Base-by-base conservation (phyloP, 2,329 filamentous ascomycete genomes). In the Venturia nashicola region DNA sequence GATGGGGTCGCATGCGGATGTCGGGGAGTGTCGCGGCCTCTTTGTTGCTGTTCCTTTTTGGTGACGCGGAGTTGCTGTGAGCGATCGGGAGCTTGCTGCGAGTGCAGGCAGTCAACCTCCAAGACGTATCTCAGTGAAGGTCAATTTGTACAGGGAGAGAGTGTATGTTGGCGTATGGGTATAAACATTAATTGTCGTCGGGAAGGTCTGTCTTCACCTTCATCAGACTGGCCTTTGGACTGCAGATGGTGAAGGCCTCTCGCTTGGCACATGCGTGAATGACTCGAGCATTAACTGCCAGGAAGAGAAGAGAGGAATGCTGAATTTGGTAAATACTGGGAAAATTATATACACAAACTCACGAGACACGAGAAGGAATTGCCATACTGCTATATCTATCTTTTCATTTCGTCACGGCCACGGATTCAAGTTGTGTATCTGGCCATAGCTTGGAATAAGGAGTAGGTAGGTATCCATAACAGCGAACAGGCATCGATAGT, bases 221-320 rank as follows among this genome's bases (percentile, higher is more conserved):
- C 32, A 57, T 57, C 51, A 57, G 51, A 57, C 51, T 57, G 51
- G 32, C 51, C 51, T 57, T 36, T 57, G 51, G 27, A 20, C 51
- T 57, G 51, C 51, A 57, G 51, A 57, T 57, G 32, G 32, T 51
- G 46, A 57, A 39, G 36, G 23, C 14, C 6, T n/a, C 48, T 32
- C 32, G 27, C 51, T 36, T 34, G 32, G 51, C 51, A 57, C 18
- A 2, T 23, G 27, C 11, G 32, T 36, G 5, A 57, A 32, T 57
- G 51, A 57, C 51, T 57, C 51, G 51, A 57, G 51, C 40, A 42
- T 48, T 36, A 57, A 34, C 32, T 27, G 51, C 51, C 27, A 57
- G 51, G 32, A 36, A 36, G n/a, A n/a, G 32, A 32, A 32, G 12
- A 18, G 23, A 57, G 12, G 14, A 18, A 32, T 57, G 20, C 20